Percentiles rank a stretch among this genome's conserved stretches.
phyloP scores from a whole-genome alignment of 225 moss, liverwort and hornwort species.

The Polytrichum formosum region DNA sequence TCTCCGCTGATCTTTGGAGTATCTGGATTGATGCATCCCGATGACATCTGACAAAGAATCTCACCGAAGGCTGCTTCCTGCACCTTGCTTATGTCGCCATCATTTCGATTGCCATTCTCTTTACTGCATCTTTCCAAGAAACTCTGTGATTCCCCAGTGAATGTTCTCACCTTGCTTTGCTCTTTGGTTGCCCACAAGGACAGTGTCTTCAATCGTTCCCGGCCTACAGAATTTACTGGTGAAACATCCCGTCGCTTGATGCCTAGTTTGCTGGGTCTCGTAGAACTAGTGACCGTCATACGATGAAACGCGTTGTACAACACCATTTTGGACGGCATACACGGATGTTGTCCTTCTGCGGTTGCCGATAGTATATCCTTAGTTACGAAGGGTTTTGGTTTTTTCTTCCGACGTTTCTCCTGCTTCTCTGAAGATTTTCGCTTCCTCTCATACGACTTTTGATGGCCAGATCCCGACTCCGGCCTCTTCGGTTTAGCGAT shows the following conservation, averaged over 20 bases:
- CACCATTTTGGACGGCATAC: conserved; percentile 12
- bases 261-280: conserved; percentile 2
- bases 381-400: neutral
- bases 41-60: conserved; percentile 39
- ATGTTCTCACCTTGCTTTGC: neutral
- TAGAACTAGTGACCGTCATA: conserved; percentile 8
- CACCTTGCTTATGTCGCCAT: conserved; percentile 15
- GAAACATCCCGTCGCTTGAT: conserved; percentile 7
- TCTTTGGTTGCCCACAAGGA: conserved; percentile 27
- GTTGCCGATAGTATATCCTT: conserved; percentile 7
- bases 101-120: conserved; percentile 6
- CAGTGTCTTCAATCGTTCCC: conserved; percentile 22
- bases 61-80: conserved; percentile 30
- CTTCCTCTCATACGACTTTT: conserved; percentile 10
- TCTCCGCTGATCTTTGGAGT: neutral
- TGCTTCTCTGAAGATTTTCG: conserved; percentile 11
- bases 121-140: conserved; percentile 10
- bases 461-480: conserved; percentile 2
- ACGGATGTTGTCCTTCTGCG: conserved; percentile 8
- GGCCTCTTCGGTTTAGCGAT: conserved; percentile 24
- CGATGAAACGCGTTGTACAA: conserved; percentile 10
- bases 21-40: conserved; percentile 10
- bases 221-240: conserved; percentile 28
- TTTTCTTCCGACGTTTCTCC: conserved; percentile 10
- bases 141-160: conserved; percentile 1